Evolutionary conservation across 108 stramenopile species (phyloP).

Genomic region (Parietichytrium sp.): DNA sequence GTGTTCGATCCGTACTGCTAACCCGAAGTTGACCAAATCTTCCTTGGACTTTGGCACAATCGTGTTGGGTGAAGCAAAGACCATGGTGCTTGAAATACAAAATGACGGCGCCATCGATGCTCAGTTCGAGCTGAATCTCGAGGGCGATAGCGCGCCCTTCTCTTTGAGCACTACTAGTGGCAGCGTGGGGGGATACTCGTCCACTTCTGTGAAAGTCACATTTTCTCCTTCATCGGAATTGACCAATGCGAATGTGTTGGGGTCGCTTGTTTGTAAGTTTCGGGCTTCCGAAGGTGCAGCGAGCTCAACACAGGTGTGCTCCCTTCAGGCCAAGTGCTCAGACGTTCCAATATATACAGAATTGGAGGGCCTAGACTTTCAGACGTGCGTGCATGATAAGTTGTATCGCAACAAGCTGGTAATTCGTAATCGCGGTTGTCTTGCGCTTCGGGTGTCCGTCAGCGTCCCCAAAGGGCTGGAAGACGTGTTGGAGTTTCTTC

Average conservation of each 20-base stretch:
- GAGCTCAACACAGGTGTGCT: too few species aligned
- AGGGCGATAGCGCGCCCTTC: conserved; percentile 35
- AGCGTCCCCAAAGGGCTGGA: conserved; percentile 42
- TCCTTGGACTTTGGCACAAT: conserved; percentile 50
- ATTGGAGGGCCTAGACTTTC: conserved; percentile 50
- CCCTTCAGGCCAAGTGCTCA: conserved; percentile 33
- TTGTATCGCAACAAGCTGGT: conserved; percentile 58
- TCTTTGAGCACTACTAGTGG: conserved; percentile 17
- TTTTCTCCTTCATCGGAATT: conserved; percentile 53
- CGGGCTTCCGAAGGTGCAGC: too few species aligned
- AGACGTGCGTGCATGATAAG: conserved; percentile 56
- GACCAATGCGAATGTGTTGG: conserved; percentile 41
- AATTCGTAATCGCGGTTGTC: conserved; percentile 60
- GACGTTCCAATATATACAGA: conserved; percentile 53
- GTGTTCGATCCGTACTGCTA: conserved; percentile 48
- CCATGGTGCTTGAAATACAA: conserved; percentile 36
- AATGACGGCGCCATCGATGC: conserved; percentile 57
- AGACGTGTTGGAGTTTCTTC: conserved; percentile 52
- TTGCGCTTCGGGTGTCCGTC: conserved; percentile 50
- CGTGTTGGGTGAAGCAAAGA: conserved; percentile 55
- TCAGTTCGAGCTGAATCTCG: conserved; percentile 40
- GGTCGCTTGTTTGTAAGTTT: too few species aligned
- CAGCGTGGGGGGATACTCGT: conserved; percentile 49
- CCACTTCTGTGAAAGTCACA: conserved; percentile 44
- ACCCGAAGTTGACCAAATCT: conserved; percentile 36